Conservation (phyloP, 805 yeast species). For the Myxozyma sirexii region DNA sequence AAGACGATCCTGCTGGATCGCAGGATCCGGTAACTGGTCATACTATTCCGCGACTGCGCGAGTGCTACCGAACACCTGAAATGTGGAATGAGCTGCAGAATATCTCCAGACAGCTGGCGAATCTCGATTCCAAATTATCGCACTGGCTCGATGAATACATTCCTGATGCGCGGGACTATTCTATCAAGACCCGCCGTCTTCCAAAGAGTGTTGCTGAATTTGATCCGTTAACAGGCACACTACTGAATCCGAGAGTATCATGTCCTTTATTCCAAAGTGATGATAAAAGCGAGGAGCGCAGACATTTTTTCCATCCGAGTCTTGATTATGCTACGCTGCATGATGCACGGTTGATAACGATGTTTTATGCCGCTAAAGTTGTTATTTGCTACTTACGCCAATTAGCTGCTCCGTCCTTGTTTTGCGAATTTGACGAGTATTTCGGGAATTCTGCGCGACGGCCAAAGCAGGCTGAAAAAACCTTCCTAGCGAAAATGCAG, state of each 20-base stretch:
- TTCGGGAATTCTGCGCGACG: not conserved
- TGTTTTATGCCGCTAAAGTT: constrained; percentile 2
- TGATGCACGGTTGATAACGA: constrained; percentile 13
- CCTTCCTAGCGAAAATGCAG: not conserved
- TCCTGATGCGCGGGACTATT: constrained; percentile 2
- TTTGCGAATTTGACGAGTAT: not conserved
- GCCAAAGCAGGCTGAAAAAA: not conserved
- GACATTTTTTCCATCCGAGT: constrained; percentile 18
- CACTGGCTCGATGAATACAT: constrained; percentile 11
- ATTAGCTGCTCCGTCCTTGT: constrained; percentile 1
- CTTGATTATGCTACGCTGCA: constrained; percentile 11
- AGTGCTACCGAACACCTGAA: not conserved
- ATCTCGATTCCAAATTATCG: not conserved
- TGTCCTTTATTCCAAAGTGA: not conserved
- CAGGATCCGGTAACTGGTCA: not conserved
- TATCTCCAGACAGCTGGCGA: not conserved
- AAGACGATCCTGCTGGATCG: not conserved
- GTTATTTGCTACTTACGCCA: constrained; percentile 10
- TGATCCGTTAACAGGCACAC: not conserved
- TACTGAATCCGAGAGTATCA: not conserved
- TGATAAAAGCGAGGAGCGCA: constrained; percentile 6
- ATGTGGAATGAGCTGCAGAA: constrained; percentile 3
- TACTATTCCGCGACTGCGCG: constrained; percentile 6
- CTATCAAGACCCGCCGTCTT: not conserved
- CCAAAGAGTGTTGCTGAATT: not conserved